Base-by-base conservation (phyloP, 1,284 basidiomycete genomes). In the Cryptococcus sp. region DNA sequence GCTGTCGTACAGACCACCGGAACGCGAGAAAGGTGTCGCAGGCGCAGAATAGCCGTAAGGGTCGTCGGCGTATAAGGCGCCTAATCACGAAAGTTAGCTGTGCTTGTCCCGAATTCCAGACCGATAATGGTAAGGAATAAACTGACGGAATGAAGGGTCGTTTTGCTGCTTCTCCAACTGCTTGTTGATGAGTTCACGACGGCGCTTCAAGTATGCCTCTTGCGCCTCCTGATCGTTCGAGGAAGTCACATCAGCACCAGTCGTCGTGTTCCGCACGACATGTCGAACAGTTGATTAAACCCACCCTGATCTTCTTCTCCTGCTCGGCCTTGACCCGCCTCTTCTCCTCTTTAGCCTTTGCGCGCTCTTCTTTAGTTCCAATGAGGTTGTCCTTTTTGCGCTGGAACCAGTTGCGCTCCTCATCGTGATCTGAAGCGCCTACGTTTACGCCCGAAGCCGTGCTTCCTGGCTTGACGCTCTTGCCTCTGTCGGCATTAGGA, bases 331-430 rank as follows among this genome's bases (percentile, higher is more conserved):
- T 62, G 40, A 44, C 22, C 41, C 57, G 57, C 38, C 55, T 60
- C 59, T 63, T 69, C 45, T 69, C 61, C 17, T 60, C 70, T 48
- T 72, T 73, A 13, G 58, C 67, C 59, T 68, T 56, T 5, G 53
- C 59, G 19, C 75, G 61, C 62, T 75, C 73, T 54, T 74, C 73
- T 48, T 75, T 77, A 16, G 72, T 75, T n/a, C 73, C 74, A 41
- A 75, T 70, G 35, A 75, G 38, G 53, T 71, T 56, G 59, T 77
- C 75, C 62, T 77, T 77, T 56, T 72, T 62, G 54, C 59, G 61
- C 64, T 75, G 70, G 47, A 70, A 65, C 71, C 71, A 72, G 52
- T 72, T 72, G 57, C 71, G 40, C 47, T 73, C 50, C 27, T 61
- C 52, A 38, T 55, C 55, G 41, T 50, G 46, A 35, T 38, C 47